Base-by-base conservation (phyloP, 2,329 filamentous ascomycete genomes). In the Pseudofabraea citricarpa region DNA sequence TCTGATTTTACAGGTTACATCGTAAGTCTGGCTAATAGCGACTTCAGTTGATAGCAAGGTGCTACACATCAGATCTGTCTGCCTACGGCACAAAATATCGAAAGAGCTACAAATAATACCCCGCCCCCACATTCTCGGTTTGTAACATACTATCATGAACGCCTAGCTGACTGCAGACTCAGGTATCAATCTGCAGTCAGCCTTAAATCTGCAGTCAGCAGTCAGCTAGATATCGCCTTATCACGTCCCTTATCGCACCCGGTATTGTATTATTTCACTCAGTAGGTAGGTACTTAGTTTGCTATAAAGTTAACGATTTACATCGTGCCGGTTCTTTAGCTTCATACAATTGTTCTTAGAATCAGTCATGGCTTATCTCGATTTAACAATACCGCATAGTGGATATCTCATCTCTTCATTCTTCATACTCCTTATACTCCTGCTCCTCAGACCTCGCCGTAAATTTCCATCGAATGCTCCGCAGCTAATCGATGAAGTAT, bases 391-490 rank as follows among this genome's bases (percentile, higher is more conserved):
- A 27, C 24, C 24, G 13, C 24, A 27, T 13, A 27, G 13, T 27
- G 24, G 24, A 27, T 27, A 27, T 27, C 24, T 27, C 24, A 27
- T 27, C 7, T 7, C 24, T 27, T 27, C 24, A 27, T 27, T 27
- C 24, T 27, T 27, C 24, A 27, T 27, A 27, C 27, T 46, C 27
- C 23, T 22, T 6, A 12, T 36, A 31, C 36, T 23, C 41, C 12
- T 21, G 20, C 5, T 13, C 16, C 15, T 24, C 31, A n/a, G 13
- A 27, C 24, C 24, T 27, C 24, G 24, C 24, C 24, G 24, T 27
- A 27, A 27, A 27, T 27, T 61, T 20, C 57, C 57, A 10, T 36
- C 35, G 5, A 53, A 53, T 7, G 54, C 60, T 5, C 61, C 60
- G 2, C 49, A 36, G 12, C 43, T 53, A n/a, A 23, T 59, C 16